A percentile compares a stretch with the other conserved stretches of the same genome.
phyloP scores from a whole-genome alignment of 331 rosid species.

The Pyracantha coccinea region DNA sequence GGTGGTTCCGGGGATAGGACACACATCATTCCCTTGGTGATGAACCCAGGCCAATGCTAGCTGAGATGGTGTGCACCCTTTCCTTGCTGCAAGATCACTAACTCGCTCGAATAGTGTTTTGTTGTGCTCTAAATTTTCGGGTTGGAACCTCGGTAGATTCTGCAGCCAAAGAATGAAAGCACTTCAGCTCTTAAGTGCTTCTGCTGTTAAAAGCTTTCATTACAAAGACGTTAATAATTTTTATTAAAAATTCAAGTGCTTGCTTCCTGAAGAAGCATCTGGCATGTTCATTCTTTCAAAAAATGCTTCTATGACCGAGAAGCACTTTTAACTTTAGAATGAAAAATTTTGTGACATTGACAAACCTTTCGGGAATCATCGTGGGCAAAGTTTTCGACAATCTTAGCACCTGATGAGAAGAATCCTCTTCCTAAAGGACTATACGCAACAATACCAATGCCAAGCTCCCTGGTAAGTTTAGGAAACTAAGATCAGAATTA shows the following conservation, averaged over 20 bases:
- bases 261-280: neutral
- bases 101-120: conserved; percentile 36
- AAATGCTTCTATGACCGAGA: neutral
- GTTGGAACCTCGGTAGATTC: conserved; percentile 43
- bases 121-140: conserved; percentile 48
- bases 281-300: neutral
- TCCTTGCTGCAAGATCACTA: conserved; percentile 42
- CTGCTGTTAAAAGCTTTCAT: neutral
- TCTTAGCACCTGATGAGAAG: conserved; percentile 27
- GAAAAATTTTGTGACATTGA: neutral
- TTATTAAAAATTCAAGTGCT: no score
- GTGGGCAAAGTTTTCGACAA: conserved; percentile 17
- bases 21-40: conserved; percentile 61
- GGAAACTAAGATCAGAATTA: neutral
- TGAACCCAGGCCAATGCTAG: conserved; percentile 76
- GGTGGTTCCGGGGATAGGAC: conserved; percentile 86
- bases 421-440: no score
- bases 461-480: conserved; percentile 40
- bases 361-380: conserved; percentile 50
- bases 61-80: conserved; percentile 57
- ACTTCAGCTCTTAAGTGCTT: neutral
- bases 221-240: no score
- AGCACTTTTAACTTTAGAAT: neutral
- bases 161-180: conserved; percentile 4
- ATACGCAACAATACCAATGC: conserved; percentile 56